A percentile compares a stretch with the other conserved stretches of the same genome.
Conservation (phyloP, 768 basidiomycete species). For the Podaxis sp. region DNA sequence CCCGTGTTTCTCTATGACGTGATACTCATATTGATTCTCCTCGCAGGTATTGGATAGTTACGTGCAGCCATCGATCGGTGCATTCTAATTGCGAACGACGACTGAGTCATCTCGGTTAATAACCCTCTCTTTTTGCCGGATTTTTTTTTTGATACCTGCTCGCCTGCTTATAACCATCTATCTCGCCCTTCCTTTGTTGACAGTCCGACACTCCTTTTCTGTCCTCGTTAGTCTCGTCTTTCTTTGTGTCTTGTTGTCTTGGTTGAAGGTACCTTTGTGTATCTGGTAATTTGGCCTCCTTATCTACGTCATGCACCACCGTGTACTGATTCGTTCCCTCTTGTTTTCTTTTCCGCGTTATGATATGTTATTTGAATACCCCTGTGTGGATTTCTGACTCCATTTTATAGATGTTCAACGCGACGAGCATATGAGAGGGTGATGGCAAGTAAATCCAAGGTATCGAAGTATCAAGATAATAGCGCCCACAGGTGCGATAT, state of each 20-base stretch:
- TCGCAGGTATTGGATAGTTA: constrained; percentile 31
- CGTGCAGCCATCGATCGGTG: constrained; percentile 30
- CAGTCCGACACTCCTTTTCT: neutral
- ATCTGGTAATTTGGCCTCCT: neutral
- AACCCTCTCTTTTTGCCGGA: too few species aligned
- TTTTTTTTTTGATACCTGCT: neutral
- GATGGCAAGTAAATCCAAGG: too few species aligned
- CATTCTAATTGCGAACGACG: constrained; percentile 22
- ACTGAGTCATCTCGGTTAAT: neutral
- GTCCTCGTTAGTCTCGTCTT: neutral
- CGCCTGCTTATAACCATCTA: neutral
- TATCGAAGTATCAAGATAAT: too few species aligned
- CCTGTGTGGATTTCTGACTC: too few species aligned
- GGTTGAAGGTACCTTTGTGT: neutral
- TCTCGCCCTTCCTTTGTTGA: neutral
- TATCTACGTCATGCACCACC: neutral
- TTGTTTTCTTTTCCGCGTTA: too few species aligned
- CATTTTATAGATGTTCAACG: too few species aligned
- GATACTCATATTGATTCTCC: neutral
- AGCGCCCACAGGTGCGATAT: too few species aligned
- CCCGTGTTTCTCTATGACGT: neutral
- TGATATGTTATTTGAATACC: too few species aligned
- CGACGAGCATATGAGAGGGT: too few species aligned
- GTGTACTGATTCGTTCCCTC: neutral
- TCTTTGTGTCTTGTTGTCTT: neutral